These are phyloP conservation scores for Paramecium octaurelia DNA, from an alignment of 73 alveolate species.

Conservation along the genomic window DNA sequence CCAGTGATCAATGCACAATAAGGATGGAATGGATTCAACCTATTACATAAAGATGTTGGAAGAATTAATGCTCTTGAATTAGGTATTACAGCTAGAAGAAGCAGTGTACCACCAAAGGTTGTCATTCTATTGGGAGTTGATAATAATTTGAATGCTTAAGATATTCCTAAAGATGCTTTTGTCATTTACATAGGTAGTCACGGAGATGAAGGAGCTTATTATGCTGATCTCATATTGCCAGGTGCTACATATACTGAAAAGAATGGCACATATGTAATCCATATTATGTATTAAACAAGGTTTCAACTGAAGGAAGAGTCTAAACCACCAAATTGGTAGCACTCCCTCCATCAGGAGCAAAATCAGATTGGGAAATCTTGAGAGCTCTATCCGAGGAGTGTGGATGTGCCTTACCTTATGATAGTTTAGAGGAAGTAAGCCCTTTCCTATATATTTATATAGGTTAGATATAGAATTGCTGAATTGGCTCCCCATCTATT, in stretches of 20 bases:
- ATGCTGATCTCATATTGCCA: slow-evolving; percentile 85
- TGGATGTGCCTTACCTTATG: slow-evolving; percentile 86
- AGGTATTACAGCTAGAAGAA: slow-evolving; percentile 74
- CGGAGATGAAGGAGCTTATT: slow-evolving; percentile 94
- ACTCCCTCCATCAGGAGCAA: slow-evolving; percentile 84
- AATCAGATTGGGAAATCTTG: slow-evolving; percentile 87
- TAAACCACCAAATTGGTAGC: slow-evolving; percentile 69
- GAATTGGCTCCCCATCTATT: slow-evolving; percentile 92
- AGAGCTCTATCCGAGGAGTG: slow-evolving; percentile 87
- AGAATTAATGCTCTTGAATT: slow-evolving; percentile 87
- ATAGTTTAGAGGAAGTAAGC: slow-evolving; percentile 72
- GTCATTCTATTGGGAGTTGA: slow-evolving; percentile 84
- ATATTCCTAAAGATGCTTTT: slow-evolving; percentile 88
- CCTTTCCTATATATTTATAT: not conserved
- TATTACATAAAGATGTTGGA: slow-evolving; percentile 76
- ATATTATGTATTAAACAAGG: not conserved
- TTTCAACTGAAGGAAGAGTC: slow-evolving; percentile 92
- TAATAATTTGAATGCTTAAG: slow-evolving; percentile 79
- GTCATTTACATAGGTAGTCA: slow-evolving; percentile 87
- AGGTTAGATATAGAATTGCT: slow-evolving; percentile 79
- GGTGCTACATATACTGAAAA: slow-evolving; percentile 88
- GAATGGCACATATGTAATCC: slow-evolving; percentile 71
- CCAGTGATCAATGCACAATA: slow-evolving; percentile 71
- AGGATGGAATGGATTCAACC: slow-evolving; percentile 86
- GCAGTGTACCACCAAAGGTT: slow-evolving; percentile 68